Conservation (phyloP, 2,329 filamentous ascomycete genomes). For the Diatrype stigma region DNA sequence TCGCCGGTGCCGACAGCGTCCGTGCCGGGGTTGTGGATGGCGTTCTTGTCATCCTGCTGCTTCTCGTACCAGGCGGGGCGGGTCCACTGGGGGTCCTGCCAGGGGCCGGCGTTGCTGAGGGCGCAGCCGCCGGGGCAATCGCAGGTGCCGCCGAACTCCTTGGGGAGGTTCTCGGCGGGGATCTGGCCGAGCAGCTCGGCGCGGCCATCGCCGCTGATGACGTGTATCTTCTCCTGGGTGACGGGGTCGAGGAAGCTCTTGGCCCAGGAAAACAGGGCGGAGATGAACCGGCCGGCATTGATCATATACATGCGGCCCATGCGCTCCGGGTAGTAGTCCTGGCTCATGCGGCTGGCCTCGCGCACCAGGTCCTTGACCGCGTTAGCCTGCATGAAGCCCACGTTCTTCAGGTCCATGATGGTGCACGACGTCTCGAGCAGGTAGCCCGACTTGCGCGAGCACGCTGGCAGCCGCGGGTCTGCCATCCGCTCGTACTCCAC, state of each 20-base stretch:
- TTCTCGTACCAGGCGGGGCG: slow-evolving; percentile 62
- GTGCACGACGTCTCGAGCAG: slow-evolving; percentile 97
- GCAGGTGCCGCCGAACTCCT: slow-evolving; percentile 79
- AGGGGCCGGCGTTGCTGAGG: slow-evolving; percentile 86
- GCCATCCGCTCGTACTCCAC: slow-evolving; percentile 96
- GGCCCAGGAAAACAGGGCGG: slow-evolving; percentile 76
- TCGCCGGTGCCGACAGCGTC: slow-evolving; percentile 27
- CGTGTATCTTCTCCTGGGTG: slow-evolving; percentile 92
- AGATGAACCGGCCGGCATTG: slow-evolving; percentile 97
- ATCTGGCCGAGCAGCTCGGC: slow-evolving; percentile 81
- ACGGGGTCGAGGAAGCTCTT: slow-evolving; percentile 96
- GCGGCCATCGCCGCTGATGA: slow-evolving; percentile 78
- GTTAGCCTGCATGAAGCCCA: slow-evolving; percentile 74
- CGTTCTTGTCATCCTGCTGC: slow-evolving; percentile 31
- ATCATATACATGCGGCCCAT: slow-evolving; percentile 95
- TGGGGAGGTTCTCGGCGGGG: slow-evolving; percentile 83
- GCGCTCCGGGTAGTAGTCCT: slow-evolving; percentile 99
- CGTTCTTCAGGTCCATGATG: slow-evolving; percentile 96
- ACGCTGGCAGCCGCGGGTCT: slow-evolving; percentile 89
- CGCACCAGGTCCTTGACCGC: slow-evolving; percentile 87
- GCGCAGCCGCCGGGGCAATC: slow-evolving; percentile 77
- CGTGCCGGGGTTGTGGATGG: slow-evolving; percentile 24
- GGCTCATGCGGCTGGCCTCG: slow-evolving; percentile 81
- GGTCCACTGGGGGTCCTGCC: slow-evolving; percentile 68
- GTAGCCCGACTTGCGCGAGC: slow-evolving; percentile 83